A percentile compares a stretch with the other conserved stretches of the same genome.
Evolutionary conservation across 805 yeast genomes (phyloP).

Genomic region (Zygosaccharomyces bisporus): DNA sequence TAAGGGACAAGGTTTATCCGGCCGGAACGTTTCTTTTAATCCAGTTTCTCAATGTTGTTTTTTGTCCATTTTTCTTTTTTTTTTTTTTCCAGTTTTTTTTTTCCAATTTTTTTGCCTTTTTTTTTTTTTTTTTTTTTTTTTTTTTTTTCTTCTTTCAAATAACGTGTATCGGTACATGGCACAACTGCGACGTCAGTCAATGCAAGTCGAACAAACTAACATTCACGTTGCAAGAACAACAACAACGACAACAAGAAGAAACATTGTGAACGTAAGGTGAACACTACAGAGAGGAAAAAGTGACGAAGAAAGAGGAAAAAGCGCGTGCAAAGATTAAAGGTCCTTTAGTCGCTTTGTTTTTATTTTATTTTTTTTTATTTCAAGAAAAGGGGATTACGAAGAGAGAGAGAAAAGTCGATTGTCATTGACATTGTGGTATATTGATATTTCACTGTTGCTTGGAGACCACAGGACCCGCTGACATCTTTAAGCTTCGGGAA

Average conservation of each 20-base stretch:
- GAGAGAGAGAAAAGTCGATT: not conserved
- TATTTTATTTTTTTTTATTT: not conserved
- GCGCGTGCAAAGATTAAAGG: not conserved
- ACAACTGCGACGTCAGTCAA: conserved; percentile 1
- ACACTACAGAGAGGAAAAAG: not conserved
- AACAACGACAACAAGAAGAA: conserved; percentile 6
- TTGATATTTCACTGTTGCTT: conserved; percentile 1
- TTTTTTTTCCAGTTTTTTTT: not conserved
- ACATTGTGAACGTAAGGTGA: not conserved
- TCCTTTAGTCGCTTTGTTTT: not conserved
- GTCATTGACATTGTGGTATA: not conserved
- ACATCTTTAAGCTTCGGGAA: not conserved
- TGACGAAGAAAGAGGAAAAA: not conserved
- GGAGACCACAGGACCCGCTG: not conserved
- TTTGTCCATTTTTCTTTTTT: not conserved
- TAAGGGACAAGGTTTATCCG: not conserved
- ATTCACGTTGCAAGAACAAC: conserved; percentile 7
- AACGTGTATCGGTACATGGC: conserved; percentile 1
- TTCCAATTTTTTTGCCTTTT: conserved; percentile 1
- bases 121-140: conserved; percentile 1
- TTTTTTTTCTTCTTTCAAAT: not conserved
- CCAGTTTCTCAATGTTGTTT: not conserved
- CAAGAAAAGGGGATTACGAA: not conserved
- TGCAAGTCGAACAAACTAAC: conserved; percentile 6
- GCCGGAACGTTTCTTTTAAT: conserved; percentile 2